Conservation (phyloP, 169 alveolate genomes). For the Plasmodium ovale region DNA sequence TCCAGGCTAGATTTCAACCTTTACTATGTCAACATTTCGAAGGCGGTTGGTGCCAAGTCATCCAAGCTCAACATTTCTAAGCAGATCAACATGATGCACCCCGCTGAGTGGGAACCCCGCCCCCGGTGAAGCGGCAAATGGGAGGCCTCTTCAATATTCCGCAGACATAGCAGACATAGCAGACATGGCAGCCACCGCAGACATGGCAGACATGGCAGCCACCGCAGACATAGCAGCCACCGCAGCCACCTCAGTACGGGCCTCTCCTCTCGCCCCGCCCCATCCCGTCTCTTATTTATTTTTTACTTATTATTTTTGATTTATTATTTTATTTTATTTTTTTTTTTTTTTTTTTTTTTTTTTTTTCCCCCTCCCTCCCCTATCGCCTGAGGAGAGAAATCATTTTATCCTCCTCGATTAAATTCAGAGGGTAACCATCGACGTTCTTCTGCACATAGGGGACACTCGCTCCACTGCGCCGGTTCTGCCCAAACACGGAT, state of each 20-base stretch:
- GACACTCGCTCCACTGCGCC: background rate
- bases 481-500: conserved; percentile 15
- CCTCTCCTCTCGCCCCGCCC: background rate
- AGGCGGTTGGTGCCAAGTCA: background rate
- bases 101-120: no score
- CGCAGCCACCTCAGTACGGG: no score
- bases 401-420: conserved; percentile 26
- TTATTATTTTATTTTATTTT: background rate
- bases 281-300: background rate
- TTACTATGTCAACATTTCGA: conserved; percentile 61
- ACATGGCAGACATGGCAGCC: no score
- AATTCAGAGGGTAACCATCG: conserved; percentile 35
- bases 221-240: no score
- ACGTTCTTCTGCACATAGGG: conserved; percentile 18
- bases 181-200: no score
- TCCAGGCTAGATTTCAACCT: conserved; percentile 57
- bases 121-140: no score
- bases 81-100: conserved; percentile 45
- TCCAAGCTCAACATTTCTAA: conserved; percentile 39
- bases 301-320: background rate
- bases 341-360: background rate
- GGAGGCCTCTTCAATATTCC: background rate
- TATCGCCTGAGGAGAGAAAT: conserved; percentile 16
- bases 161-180: no score
- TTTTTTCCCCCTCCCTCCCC: background rate